Conservation (phyloP, 1,284 basidiomycete genomes). For the Fomitopsis schrenkii region DNA sequence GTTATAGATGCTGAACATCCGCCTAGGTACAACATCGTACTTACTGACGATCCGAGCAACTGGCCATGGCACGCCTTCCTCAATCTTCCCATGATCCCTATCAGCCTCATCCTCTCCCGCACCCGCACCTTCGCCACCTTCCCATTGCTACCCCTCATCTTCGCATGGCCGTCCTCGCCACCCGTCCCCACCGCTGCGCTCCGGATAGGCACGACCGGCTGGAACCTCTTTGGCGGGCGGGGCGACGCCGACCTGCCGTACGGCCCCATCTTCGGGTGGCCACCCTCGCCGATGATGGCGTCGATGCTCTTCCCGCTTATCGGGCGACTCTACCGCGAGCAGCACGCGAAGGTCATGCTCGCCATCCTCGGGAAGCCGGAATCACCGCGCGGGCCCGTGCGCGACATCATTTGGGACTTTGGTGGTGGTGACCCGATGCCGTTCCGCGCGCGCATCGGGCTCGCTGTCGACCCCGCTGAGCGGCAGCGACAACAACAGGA, state of each 20-base stretch:
- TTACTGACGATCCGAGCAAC: conserved; percentile 59
- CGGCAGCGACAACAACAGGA: background rate
- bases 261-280: conserved; percentile 41
- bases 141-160: conserved; percentile 53
- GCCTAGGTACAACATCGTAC: conserved; percentile 49
- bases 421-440: conserved; percentile 40
- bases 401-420: conserved; percentile 29
- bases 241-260: conserved; percentile 1
- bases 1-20: background rate
- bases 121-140: conserved; percentile 24
- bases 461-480: conserved; percentile 9
- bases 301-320: conserved; percentile 49
- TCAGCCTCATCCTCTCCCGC: conserved; percentile 54
- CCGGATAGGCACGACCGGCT: background rate
- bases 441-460: conserved; percentile 43
- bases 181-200: conserved; percentile 29
- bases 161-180: conserved; percentile 58
- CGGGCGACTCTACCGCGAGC: conserved; percentile 41
- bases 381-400: conserved; percentile 17
- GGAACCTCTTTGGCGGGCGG: background rate
- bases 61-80: conserved; percentile 72
- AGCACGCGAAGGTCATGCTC: conserved; percentile 38
- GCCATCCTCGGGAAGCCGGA: conserved; percentile 41
- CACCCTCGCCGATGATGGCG: conserved; percentile 59
- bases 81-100: conserved; percentile 62